phyloP scores from a whole-genome alignment of 1,284 basidiomycete species.

The Cryptococcus floricola region DNA sequence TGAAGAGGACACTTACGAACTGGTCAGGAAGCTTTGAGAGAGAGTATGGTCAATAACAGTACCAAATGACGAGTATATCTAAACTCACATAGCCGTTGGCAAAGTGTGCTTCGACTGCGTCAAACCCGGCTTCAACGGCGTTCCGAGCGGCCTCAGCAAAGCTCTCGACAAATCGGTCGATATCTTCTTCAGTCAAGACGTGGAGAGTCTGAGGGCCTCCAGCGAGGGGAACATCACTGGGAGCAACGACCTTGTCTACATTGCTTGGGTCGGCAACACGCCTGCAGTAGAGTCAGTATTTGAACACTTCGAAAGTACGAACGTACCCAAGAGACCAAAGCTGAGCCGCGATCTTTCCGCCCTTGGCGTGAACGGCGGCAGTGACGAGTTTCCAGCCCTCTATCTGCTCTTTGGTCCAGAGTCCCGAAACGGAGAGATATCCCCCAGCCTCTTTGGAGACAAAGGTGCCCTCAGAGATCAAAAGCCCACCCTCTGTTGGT shows the following conservation, averaged over 20 bases:
- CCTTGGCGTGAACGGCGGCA: constrained; percentile 51
- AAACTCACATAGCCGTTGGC: constrained; percentile 49
- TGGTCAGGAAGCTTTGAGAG: constrained; percentile 50
- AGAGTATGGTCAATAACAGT: not conserved
- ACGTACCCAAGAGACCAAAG: constrained; percentile 52
- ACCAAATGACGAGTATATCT: not conserved
- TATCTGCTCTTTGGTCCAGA: constrained; percentile 22
- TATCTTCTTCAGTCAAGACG: constrained; percentile 30
- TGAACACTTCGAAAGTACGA: not conserved
- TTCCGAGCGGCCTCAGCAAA: constrained; percentile 55
- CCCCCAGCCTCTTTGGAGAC: constrained; percentile 18
- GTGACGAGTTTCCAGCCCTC: constrained; percentile 41
- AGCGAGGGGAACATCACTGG: not conserved
- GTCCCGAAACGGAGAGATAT: constrained; percentile 9
- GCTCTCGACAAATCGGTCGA: constrained; percentile 48
- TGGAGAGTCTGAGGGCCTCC: constrained; percentile 33
- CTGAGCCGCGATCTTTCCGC: constrained; percentile 52
- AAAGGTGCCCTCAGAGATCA: constrained; percentile 36
- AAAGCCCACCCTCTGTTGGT: constrained; percentile 26
- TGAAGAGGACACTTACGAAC: constrained; percentile 47
- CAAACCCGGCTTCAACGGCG: constrained; percentile 61
- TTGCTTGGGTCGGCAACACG: constrained; percentile 1
- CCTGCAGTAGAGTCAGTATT: not conserved
- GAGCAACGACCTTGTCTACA: not conserved
- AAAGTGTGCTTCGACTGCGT: constrained; percentile 58